Conservation (phyloP, 140 eudicot genomes). For the Oenanthe javanica region DNA sequence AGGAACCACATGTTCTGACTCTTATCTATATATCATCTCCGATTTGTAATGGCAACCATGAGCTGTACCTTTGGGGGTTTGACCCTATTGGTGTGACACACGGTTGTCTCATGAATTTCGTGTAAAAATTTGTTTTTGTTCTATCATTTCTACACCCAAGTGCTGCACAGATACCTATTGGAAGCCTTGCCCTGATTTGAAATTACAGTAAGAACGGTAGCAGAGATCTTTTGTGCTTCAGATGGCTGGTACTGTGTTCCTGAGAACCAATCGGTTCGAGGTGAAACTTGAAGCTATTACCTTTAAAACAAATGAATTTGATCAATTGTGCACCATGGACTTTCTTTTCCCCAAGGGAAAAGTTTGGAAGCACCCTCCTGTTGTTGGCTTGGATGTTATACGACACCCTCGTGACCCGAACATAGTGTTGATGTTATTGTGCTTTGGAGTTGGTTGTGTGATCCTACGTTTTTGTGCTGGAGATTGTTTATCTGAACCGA, state of each 20-base stretch:
- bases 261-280: conserved; percentile 43
- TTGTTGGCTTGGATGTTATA: conserved; percentile 48
- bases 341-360: conserved; percentile 39
- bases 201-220: neutral
- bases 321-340: conserved; percentile 35
- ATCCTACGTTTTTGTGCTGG: conserved; percentile 31
- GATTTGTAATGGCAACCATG: neutral
- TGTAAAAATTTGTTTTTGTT: neutral
- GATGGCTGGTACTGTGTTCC: conserved; percentile 45
- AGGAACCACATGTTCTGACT: neutral
- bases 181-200: neutral
- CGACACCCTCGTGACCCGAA: conserved; percentile 44
- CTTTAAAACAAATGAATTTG: conserved; percentile 35
- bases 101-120: neutral
- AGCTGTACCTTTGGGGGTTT: neutral
- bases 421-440: conserved; percentile 25
- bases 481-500: conserved; percentile 24
- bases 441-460: conserved; percentile 51
- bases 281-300: conserved; percentile 49
- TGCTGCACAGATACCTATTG: conserved; percentile 6
- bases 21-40: neutral
- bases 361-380: conserved; percentile 30
- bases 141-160: neutral
- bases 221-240: neutral
- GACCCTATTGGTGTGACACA: neutral